Base-by-base conservation (phyloP, 2,329 filamentous ascomycete species). In the Coleophoma crateriformis region DNA sequence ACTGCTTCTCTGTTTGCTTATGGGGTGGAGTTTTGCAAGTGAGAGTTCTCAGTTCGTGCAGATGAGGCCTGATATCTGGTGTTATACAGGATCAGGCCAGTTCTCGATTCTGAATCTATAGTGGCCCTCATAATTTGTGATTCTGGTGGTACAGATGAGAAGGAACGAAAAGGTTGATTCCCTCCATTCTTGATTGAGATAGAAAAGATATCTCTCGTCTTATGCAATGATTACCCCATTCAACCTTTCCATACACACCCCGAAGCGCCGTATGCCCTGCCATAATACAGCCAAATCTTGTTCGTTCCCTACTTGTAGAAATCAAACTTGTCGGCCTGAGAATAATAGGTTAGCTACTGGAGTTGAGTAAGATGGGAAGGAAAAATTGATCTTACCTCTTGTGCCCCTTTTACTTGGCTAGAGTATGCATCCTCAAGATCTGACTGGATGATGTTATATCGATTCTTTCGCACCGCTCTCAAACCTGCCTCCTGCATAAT, bases 401-500 rank as follows among this genome's bases (percentile, higher is more conserved):
- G 77, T 45, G 81, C 79, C 35, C 81, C 89, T 83, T 97, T 97
- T 64, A 99, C 94, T 70, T 99, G 94, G 72, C 85, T 89, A 37
- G 90, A 91, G 71, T 99, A 99, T 41, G 94, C 94, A 69, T 97
- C 94, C 71, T 99, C 94, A 56, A 99, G 75, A 72, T 99, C 94
- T 55, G 81, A 84, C 76, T 99, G 94, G 64, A 99, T 97, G 68
- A 99, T 99, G 71, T 99, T 97, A 74, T 99, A 99, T 63, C 94
- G 79, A 73, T 99, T 97, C 84, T 96, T 97, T 63, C 92, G 81
- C 57, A 97, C 92, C 22, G 92, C 92, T 58, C 91, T 82, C 60
- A 99, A 77, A 58, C 94, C 94, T 33, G 94, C 94, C 73, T 99
- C 94, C 71, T 99, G 94, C 94, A 99, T 99, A 67, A 99, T 96